Percentiles rank a stretch among this genome's conserved stretches.
Conservation (phyloP, 352 stramenopile genomes). For the Albugo candida region DNA sequence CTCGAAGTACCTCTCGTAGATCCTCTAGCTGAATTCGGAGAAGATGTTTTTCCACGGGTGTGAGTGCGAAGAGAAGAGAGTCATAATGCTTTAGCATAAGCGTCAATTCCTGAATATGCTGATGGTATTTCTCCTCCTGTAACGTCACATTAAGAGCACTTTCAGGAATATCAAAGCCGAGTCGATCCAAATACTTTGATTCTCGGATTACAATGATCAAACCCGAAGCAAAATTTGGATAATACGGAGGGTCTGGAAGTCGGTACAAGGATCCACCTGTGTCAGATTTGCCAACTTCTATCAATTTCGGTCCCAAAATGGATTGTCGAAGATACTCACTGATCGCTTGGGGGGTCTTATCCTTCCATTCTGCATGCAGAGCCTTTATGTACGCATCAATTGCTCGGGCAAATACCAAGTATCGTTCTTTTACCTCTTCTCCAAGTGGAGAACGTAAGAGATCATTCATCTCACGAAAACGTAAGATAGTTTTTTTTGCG, state of each 20-base stretch:
- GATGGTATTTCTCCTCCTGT: constrained; percentile 92
- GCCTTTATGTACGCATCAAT: constrained; percentile 87
- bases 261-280: constrained; percentile 59
- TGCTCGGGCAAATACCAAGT: constrained; percentile 82
- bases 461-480: constrained; percentile 87
- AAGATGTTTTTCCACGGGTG: constrained; percentile 79
- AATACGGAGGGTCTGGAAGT: constrained; percentile 80
- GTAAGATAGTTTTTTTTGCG: constrained; percentile 87
- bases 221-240: constrained; percentile 85
- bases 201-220: constrained; percentile 91
- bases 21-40: constrained; percentile 79
- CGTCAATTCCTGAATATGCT: constrained; percentile 82
- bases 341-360: constrained; percentile 65
- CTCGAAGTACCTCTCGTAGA: constrained; percentile 65
- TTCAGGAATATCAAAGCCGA: constrained; percentile 90
- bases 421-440: constrained; percentile 87
- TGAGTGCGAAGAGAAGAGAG: constrained; percentile 54
- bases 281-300: constrained; percentile 57
- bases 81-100: constrained; percentile 87
- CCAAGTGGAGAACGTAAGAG: constrained; percentile 80
- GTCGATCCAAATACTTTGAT: constrained; percentile 87
- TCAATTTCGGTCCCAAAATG: constrained; percentile 72
- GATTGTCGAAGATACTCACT: constrained; percentile 88
- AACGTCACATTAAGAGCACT: constrained; percentile 89
- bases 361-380: constrained; percentile 86